Evolutionary conservation across 2,329 filamentous ascomycete species (phyloP), one percentile per base, ranked within the genome.

Genomic region (Zasmidium citrigriseum): DNA sequence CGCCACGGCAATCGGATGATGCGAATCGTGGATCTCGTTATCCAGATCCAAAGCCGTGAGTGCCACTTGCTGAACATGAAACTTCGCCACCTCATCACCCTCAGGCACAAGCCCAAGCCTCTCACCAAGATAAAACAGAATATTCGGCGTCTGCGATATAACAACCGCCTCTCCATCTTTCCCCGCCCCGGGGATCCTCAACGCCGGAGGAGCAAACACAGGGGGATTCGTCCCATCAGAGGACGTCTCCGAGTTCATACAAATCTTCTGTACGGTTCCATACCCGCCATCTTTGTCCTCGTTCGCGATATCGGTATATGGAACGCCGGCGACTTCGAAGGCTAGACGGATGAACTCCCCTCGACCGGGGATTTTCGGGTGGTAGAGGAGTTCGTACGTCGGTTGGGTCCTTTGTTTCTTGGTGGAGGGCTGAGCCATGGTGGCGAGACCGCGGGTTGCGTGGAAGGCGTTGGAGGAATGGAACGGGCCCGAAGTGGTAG

Each of bases 11-110:
- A 68, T 58, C 21, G 90, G 90, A 68, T 93, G 90, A 71, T 93
- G 90, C 23, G 84, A 86, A 66, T 93, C 88, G 70, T 93, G 90
- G 0, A 85, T 73, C 75, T 93, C 90, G 64, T 88, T 86, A 67
- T 83, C 84, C 48, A 93, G 73, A 67, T 93, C 90, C 18, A 93
- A 74, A 1, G 88, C 86, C 2, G 89, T 92, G 58, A 92, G 74
- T 0, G 82, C 79, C 24, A 92, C 80, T 49, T 79, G 80, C 58
- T 90, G 86, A 61, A 91, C 77, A 55, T 82, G 80, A 62, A 83
- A 87, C 47, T 83, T 72, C 46, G 48, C 60, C 2, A 69, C 66
- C 52, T 78, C 77, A 54, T 78, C 80, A 1, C 27, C 75, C 1
- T 78, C 76, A 2, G 80, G 78, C 0, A 79, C 81, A 1, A 91